Base-by-base conservation (phyloP, 2,329 filamentous ascomycete species). In the Cladosporium sp. region DNA sequence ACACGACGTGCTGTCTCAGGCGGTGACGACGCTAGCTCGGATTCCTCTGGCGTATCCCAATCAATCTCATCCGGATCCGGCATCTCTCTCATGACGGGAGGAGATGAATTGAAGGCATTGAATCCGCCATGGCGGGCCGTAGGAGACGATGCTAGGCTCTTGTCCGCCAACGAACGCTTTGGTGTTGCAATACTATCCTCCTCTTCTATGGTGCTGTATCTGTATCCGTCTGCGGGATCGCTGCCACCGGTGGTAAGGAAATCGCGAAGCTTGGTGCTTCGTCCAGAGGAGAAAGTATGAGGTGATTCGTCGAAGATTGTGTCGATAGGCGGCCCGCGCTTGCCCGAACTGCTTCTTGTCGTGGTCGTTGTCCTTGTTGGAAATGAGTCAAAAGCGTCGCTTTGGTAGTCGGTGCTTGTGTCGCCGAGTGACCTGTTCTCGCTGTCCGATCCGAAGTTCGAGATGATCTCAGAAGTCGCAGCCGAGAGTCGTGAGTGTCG, bases 271-370 rank as follows among this genome's bases (percentile, higher is more conserved):
- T 71, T 74, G 8, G 73, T 76, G 64, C 75, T 77, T n/a, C 73
- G 70, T 52, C 73, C 74, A 12, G 74, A 76, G 4, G 72, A 74
- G 64, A 74, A 75, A 18, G 64, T 69, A 0, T 73, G 72, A 34
- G 74, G 90, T 15, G 90, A 92, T 72, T 93, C 91, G 78, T 93
- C 90, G 77, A 93, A 93, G 82, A 93, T 91, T 28, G 88, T 91
- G 74, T 93, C 90, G 59, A 93, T 87, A 59, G 83, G 81, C 18
- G 90, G 90, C 32, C 89, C 90, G 74, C 92, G 88, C 57, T 88
- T 84, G 38, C 87, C 86, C 67, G 88, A 86, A 64, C 86, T 83
- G 68, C 88, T 90, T 68, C 86, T 85, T 11, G 90, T 92, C 49
- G 86, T 88, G 26, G 49, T 64, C 7, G 90, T 92, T 47, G 86